Base-by-base conservation (phyloP, 1,284 basidiomycete genomes). In the Irpex rosettiformis region DNA sequence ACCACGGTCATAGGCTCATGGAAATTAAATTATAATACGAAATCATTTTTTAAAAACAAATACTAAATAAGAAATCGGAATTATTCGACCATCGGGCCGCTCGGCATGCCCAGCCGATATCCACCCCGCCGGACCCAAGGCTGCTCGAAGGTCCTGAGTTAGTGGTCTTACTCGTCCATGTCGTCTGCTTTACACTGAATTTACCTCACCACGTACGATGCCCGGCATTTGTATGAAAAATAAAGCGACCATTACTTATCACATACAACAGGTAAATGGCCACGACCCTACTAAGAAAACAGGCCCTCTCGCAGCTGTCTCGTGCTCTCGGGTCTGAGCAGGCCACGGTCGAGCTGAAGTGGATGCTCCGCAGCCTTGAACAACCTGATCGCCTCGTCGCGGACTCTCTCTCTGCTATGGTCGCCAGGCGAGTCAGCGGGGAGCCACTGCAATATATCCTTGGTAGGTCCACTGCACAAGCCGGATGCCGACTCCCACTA, bases 381-480 rank as follows among this genome's bases (percentile, higher is more conserved):
- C 43, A 57, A 58, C 56, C 24, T 42, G 59, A 24, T 11, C 51
- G 22, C 3, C 61, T 59, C 25, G 59, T 62, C 54, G 58, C 65
- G 61, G 45, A 66, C 63, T 61, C 64, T n/a, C 66, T 84, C 18
- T 58, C 73, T n/a, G 67, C 73, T 30, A 81, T 86, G 77, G 73
- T 91, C 45, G 66, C 69, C 7, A 80, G 88, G 16, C 73, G 92
- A 63, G 65, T 81, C 11, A 62, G 67, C 3, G 88, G 91, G 16
- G 91, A 94, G 73, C 94, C 94, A 0, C 77, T 96, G n/a, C 93
- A 96, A 67, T 96, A 96, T 70, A 89, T 96, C 64, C 79, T 96
- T 42, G 93, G 94, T 92, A 68, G 61, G 79, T 71, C 57, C 28
- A 13, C 24, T 47, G 56, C 55, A 24, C 33, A 43, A 28, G 47